These are phyloP conservation scores for Aschersonia sp. DNA, from an alignment of 2,329 filamentous ascomycete genomes.

Conservation along the genomic window DNA sequence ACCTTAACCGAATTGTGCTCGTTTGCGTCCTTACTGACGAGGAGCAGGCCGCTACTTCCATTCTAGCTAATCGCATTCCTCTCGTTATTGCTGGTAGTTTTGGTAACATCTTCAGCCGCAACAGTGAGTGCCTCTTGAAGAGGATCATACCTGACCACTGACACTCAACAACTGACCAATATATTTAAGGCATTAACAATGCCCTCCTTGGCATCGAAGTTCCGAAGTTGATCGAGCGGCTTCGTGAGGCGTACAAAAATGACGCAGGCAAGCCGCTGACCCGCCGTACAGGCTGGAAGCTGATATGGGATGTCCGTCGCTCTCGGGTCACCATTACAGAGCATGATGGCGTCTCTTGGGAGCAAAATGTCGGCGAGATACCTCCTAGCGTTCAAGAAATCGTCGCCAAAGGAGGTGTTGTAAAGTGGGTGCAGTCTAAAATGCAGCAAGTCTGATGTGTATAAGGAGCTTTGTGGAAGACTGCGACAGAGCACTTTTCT, in stretches of 20 bases:
- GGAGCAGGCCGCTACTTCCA: conserved; percentile 41
- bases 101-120: conserved; percentile 68
- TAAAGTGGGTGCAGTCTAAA: conserved; percentile 9
- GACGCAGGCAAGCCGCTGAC: neutral
- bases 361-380: conserved; percentile 12
- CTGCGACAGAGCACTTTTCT: too few species aligned
- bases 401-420: conserved; percentile 10
- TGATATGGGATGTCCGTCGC: conserved; percentile 8
- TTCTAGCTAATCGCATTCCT: conserved; percentile 67
- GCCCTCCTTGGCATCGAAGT: conserved; percentile 60
- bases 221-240: conserved; percentile 48
- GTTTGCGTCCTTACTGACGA: too few species aligned
- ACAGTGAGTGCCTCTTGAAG: conserved; percentile 24
- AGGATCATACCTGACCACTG: too few species aligned
- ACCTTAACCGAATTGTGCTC: too few species aligned
- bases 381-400: conserved; percentile 11
- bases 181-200: conserved; percentile 47
- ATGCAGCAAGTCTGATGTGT: neutral
- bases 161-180: too few species aligned
- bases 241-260: conserved; percentile 45
- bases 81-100: conserved; percentile 73
- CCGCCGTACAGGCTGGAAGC: conserved; percentile 3
- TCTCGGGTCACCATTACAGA: conserved; percentile 9
- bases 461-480: too few species aligned
- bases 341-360: conserved; percentile 8